These are phyloP conservation scores for Tolypocladium album DNA, from an alignment of 2,329 filamentous ascomycete species.

Conservation along the genomic window DNA sequence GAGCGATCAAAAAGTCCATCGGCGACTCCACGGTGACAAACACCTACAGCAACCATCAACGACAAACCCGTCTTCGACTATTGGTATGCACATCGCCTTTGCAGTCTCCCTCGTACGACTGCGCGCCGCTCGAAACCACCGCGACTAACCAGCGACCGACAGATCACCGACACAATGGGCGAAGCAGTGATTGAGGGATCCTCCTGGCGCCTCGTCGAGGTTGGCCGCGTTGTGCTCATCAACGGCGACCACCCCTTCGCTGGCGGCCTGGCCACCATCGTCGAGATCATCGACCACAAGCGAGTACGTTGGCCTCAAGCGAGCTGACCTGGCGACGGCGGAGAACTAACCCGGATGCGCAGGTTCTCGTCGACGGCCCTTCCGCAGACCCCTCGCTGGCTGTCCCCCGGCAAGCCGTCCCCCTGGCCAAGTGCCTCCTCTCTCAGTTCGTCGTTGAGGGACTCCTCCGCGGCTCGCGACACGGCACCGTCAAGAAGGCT, in stretches of 20 bases:
- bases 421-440: slow-evolving; percentile 75
- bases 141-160: slow-evolving; percentile 22
- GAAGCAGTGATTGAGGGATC: slow-evolving; percentile 73
- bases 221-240: slow-evolving; percentile 93
- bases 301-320: slow-evolving; percentile 63
- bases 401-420: slow-evolving; percentile 78
- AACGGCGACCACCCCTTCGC: slow-evolving; percentile 65
- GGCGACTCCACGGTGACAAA: slow-evolving; percentile 24
- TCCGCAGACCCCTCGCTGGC: slow-evolving; percentile 67
- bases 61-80: slow-evolving; percentile 26
- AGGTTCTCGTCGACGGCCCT: slow-evolving; percentile 96
- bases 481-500: slow-evolving; percentile 69
- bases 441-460: slow-evolving; percentile 81
- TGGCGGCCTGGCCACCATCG: slow-evolving; percentile 84
- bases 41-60: slow-evolving; percentile 26
- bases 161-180: slow-evolving; percentile 65
- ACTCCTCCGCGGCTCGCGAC: slow-evolving; percentile 76
- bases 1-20: slow-evolving; percentile 30
- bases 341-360: slow-evolving; percentile 11
- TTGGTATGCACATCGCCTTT: slow-evolving; percentile 24
- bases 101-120: slow-evolving; percentile 7
- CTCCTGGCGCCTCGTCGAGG: slow-evolving; percentile 93
- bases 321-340: not conserved
- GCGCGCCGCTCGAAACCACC: slow-evolving; percentile 12
- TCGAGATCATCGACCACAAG: slow-evolving; percentile 99